Conservation (phyloP, 129 eudicot species). For the Artemisia tridentata region DNA sequence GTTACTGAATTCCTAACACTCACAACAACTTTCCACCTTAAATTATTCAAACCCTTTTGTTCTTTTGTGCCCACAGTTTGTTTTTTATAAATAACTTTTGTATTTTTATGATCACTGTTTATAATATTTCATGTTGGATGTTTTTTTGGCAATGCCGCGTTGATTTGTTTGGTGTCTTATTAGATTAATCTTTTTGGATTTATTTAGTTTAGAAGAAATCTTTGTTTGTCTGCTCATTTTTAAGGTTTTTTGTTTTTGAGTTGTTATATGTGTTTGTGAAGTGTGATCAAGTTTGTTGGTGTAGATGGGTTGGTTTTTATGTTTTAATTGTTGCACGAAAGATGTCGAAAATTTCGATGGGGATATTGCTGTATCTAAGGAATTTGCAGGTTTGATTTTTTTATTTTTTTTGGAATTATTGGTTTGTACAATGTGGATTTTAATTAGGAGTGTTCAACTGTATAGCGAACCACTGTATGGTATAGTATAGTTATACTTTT, state of each 20-base stretch:
- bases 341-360: slow-evolving; percentile 31
- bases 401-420: not conserved
- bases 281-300: not conserved
- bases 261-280: slow-evolving; percentile 7
- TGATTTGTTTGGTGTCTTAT: slow-evolving; percentile 33
- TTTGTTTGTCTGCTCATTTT: slow-evolving; percentile 9
- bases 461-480: too few relatives aligned
- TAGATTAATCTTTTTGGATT: slow-evolving; percentile 8
- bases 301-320: slow-evolving; percentile 29
- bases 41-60: slow-evolving; percentile 10
- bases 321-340: slow-evolving; percentile 28
- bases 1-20: slow-evolving; percentile 23
- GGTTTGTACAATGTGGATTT: not conserved
- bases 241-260: slow-evolving; percentile 12
- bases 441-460: too few relatives aligned
- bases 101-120: slow-evolving; percentile 4
- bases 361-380: slow-evolving; percentile 1
- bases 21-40: slow-evolving; percentile 24
- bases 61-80: slow-evolving; percentile 14
- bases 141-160: slow-evolving; percentile 34
- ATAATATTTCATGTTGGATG: not conserved
- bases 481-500: too few relatives aligned
- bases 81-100: slow-evolving; percentile 11
- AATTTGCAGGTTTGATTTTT: slow-evolving; percentile 23
- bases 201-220: slow-evolving; percentile 15